phyloP scores from a whole-genome alignment of 768 basidiomycete species.

The Clitopilus hobsonii region DNA sequence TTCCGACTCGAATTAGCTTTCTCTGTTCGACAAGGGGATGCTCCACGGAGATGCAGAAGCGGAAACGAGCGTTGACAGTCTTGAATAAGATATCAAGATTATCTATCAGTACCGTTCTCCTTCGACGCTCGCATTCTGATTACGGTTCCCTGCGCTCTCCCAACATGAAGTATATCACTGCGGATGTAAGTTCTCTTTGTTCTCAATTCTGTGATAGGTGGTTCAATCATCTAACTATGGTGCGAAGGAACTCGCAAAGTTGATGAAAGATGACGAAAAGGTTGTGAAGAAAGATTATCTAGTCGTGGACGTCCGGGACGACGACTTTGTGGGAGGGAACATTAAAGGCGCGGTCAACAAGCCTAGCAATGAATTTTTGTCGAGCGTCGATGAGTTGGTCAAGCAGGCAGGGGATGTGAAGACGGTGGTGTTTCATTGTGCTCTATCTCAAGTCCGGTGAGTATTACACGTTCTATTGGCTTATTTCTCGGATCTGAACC shows the following conservation, averaged over 20 bases:
- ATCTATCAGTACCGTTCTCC: not conserved
- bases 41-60: not conserved
- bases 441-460: constrained; percentile 71
- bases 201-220: not conserved
- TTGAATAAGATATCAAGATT: not conserved
- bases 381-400: constrained; percentile 54
- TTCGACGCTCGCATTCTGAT: not conserved
- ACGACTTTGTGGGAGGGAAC: constrained; percentile 76
- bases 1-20: no score
- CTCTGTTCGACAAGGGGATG: not conserved
- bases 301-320: constrained; percentile 83
- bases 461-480: constrained; percentile 16
- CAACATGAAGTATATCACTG: constrained; percentile 16
- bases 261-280: constrained; percentile 61
- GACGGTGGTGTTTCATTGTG: constrained; percentile 73
- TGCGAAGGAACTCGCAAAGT: constrained; percentile 59
- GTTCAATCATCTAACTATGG: not conserved
- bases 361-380: constrained; percentile 59
- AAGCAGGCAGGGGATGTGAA: constrained; percentile 56
- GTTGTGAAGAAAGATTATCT: constrained; percentile 60
- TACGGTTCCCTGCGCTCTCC: not conserved
- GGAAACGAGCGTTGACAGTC: not conserved
- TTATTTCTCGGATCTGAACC: not conserved
- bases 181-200: constrained; percentile 11
- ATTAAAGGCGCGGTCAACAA: constrained; percentile 60